A percentile compares a stretch with the other conserved stretches of the same genome.
Evolutionary conservation across 2,329 filamentous ascomycete species (phyloP).

Genomic region (Endothia cerciana): DNA sequence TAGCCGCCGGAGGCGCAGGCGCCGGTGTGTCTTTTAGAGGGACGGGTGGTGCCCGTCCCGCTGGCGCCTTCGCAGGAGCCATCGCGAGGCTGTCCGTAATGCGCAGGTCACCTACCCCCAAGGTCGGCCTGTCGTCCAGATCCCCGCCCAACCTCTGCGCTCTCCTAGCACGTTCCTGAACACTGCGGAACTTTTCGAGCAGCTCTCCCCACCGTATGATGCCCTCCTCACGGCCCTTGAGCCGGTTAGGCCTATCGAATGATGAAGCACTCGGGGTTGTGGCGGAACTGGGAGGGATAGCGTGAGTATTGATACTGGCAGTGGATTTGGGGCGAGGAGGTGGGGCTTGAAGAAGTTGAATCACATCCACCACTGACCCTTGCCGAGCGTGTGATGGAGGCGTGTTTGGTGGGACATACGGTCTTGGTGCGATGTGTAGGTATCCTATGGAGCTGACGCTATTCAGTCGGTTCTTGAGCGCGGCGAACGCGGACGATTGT

Average conservation of each 20-base stretch:
- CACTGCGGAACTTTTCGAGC: conserved; percentile 89
- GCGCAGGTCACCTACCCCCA: conserved; percentile 44
- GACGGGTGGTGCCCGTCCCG: conserved; percentile 44
- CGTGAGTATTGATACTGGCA: conserved; percentile 43
- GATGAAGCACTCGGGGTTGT: conserved; percentile 55
- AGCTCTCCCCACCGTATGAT: conserved; percentile 91
- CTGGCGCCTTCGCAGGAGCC: conserved; percentile 40
- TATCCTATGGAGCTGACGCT: conserved; percentile 97
- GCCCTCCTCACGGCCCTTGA: conserved; percentile 81
- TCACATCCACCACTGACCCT: conserved; percentile 40
- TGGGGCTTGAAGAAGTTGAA: conserved; percentile 33
- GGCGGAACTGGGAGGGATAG: conserved; percentile 44
- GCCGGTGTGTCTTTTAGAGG: conserved; percentile 55
- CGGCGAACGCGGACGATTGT: conserved; percentile 95
- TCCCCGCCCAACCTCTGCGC: conserved; percentile 63
- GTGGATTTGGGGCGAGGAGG: conserved; percentile 31
- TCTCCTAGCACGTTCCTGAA: conserved; percentile 83
- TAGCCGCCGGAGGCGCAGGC: conserved; percentile 52
- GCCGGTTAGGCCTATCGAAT: conserved; percentile 74
- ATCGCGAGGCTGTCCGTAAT: conserved; percentile 45
- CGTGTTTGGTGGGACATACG: conserved; percentile 60
- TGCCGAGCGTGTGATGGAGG: conserved; percentile 38
- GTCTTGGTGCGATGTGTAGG: conserved; percentile 78
- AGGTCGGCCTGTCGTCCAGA: conserved; percentile 49
- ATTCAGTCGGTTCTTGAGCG: conserved; percentile 93